Evolutionary conservation across 352 stramenopile genomes (phyloP).

Genomic region (Phytopythium mirpurense): DNA sequence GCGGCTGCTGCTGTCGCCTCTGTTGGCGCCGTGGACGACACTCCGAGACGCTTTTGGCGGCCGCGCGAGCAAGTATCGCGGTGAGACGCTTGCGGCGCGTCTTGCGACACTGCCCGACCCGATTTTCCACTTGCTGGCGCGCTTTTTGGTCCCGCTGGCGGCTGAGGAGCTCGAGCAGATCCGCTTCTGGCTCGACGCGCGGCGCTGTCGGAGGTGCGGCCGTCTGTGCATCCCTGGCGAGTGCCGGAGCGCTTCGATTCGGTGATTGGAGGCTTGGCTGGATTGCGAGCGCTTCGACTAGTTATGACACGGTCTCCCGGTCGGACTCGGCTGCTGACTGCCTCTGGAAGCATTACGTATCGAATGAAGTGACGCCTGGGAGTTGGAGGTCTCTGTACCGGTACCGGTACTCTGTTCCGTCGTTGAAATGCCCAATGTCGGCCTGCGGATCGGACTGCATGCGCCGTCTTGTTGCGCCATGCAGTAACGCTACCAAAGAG

Average conservation of each 20-base stretch:
- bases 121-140: background rate
- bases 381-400: no score
- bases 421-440: no score
- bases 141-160: background rate
- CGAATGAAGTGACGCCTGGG: no score
- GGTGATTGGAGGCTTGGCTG: background rate
- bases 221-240: conserved; percentile 5
- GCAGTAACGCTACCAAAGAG: no score
- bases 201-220: conserved; percentile 1
- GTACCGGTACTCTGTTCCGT: no score
- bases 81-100: background rate
- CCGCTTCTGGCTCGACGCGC: conserved; percentile 9
- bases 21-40: background rate
- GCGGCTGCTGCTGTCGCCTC: background rate
- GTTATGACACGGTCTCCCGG: no score
- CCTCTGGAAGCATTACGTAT: no score
- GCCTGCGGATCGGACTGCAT: no score
- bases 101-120: conserved; percentile 4
- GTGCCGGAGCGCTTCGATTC: background rate
- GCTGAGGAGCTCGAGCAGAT: background rate
- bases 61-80: background rate
- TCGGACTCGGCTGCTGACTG: no score
- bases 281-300: no score
- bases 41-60: background rate
- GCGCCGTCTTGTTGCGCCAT: no score